A percentile compares a stretch with the other conserved stretches of the same genome.
Evolutionary conservation across 257 asterid genomes (phyloP).

Genomic region (Sherardia arvensis): DNA sequence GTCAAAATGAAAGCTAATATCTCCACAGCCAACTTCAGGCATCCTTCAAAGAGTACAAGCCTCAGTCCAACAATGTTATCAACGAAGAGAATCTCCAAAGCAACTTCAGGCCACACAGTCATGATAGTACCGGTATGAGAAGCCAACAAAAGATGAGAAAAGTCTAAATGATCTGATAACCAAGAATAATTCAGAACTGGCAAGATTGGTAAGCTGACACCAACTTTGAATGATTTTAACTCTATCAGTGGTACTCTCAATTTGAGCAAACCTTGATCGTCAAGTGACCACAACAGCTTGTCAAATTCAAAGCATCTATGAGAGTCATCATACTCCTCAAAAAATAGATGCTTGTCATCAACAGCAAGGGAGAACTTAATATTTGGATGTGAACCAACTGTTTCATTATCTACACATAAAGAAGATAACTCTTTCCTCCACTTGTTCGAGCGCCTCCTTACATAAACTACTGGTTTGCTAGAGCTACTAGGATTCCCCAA

Average conservation of each 20-base stretch:
- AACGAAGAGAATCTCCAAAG: constrained; percentile 74
- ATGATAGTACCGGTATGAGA: constrained; percentile 55
- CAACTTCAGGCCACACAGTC: constrained; percentile 62
- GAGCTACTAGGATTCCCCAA: constrained; percentile 29
- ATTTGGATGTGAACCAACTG: constrained; percentile 18
- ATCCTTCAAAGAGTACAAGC: constrained; percentile 57
- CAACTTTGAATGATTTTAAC: constrained; percentile 31
- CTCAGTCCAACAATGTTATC: constrained; percentile 75
- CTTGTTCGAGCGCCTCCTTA: constrained; percentile 53
- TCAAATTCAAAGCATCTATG: constrained; percentile 16
- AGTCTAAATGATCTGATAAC: constrained; percentile 27
- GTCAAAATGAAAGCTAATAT: constrained; percentile 51
- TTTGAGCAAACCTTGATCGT: constrained; percentile 36
- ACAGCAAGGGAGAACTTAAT: constrained; percentile 13
- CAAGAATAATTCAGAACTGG: constrained; percentile 21
- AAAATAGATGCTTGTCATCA: constrained; percentile 16
- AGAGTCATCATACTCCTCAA: constrained; percentile 9
- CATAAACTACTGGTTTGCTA: constrained; percentile 45
- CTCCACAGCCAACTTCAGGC: constrained; percentile 59
- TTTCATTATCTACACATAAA: constrained; percentile 27
- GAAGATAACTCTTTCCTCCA: constrained; percentile 20
- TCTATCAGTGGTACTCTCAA: constrained; percentile 28
- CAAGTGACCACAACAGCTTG: constrained; percentile 33
- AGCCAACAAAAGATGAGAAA: constrained; percentile 41
- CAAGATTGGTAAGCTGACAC: constrained; percentile 35